Evolutionary conservation across 163 green algal species (phyloP).

Genomic region (Prototheca wickerhamii): DNA sequence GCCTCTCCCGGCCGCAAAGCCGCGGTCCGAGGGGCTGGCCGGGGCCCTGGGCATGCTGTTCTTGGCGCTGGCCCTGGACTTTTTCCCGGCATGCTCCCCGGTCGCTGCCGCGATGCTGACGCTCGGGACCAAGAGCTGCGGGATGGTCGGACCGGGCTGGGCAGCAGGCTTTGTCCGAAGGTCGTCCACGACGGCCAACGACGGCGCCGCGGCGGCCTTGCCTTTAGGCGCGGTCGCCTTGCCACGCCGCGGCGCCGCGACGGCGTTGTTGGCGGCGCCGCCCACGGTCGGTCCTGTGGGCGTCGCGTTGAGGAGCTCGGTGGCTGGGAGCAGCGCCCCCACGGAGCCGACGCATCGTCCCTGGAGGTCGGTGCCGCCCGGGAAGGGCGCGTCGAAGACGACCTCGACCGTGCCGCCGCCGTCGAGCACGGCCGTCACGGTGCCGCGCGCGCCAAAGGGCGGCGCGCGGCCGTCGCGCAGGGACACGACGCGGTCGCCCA

Average conservation of each 20-base stretch:
- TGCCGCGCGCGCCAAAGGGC: constrained; percentile 58
- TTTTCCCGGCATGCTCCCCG: too few species aligned
- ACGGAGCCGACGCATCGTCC: constrained; percentile 43
- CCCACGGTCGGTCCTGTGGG: neutral
- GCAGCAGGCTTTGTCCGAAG: too few species aligned
- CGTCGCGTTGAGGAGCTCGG: constrained; percentile 62
- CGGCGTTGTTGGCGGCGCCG: too few species aligned
- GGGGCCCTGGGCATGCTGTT: too few species aligned
- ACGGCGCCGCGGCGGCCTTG: too few species aligned
- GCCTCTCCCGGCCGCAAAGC: neutral
- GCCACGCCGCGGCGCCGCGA: too few species aligned
- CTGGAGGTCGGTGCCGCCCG: constrained; percentile 57
- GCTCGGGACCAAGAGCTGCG: too few species aligned
- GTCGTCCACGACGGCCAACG: too few species aligned
- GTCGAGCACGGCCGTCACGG: constrained; percentile 49
- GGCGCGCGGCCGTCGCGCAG: constrained; percentile 42
- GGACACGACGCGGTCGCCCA: constrained; percentile 71
- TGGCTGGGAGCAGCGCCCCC: constrained; percentile 43
- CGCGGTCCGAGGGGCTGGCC: neutral
- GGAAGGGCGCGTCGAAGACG: constrained; percentile 64
- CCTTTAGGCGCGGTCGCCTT: too few species aligned
- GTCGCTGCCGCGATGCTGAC: too few species aligned
- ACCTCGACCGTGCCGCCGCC: constrained; percentile 47
- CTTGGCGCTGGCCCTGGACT: too few species aligned
- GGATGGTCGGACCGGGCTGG: too few species aligned